A percentile compares a stretch with the other conserved stretches of the same genome.
These are phyloP conservation scores for Saccharomyces hybrid DNA, from an alignment of 1,139 yeast species.

Conservation along the genomic window DNA sequence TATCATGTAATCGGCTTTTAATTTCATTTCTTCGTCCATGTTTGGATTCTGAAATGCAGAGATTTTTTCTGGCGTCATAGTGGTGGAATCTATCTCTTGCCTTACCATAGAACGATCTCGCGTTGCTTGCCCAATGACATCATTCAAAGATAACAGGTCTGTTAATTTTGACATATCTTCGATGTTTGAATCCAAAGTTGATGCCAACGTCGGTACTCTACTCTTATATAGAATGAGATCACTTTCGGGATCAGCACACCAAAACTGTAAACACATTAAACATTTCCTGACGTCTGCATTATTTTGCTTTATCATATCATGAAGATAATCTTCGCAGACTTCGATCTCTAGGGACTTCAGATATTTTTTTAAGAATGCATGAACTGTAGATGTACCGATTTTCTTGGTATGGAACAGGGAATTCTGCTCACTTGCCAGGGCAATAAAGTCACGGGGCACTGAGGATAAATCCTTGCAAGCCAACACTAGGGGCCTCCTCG, in stretches of 20 bases:
- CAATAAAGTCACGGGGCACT: constrained; percentile 49
- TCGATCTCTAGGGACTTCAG: constrained; percentile 34
- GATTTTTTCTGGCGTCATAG: constrained; percentile 35
- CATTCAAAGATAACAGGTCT: constrained; percentile 38
- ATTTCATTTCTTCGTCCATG: constrained; percentile 23
- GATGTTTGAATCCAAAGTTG: neutral
- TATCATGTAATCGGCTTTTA: constrained; percentile 22
- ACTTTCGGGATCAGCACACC: constrained; percentile 26
- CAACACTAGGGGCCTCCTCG: constrained; percentile 73
- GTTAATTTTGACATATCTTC: constrained; percentile 9
- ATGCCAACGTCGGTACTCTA: neutral
- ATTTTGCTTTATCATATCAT: constrained; percentile 32
- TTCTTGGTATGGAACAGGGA: constrained; percentile 34
- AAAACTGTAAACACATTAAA: constrained; percentile 48
- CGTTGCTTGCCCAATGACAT: constrained; percentile 31
- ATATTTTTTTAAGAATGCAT: constrained; percentile 33
- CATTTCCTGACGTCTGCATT: constrained; percentile 49
- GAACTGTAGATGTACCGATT: constrained; percentile 30
- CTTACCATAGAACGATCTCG: constrained; percentile 35
- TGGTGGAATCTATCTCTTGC: constrained; percentile 36
- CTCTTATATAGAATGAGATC: constrained; percentile 33
- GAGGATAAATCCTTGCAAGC: constrained; percentile 55
- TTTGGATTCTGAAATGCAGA: constrained; percentile 31
- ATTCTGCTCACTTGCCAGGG: constrained; percentile 39
- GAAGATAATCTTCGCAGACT: constrained; percentile 34